phyloP scores from a whole-genome alignment of 1,284 basidiomycete genomes.

The Ustilago vetiveriae region DNA sequence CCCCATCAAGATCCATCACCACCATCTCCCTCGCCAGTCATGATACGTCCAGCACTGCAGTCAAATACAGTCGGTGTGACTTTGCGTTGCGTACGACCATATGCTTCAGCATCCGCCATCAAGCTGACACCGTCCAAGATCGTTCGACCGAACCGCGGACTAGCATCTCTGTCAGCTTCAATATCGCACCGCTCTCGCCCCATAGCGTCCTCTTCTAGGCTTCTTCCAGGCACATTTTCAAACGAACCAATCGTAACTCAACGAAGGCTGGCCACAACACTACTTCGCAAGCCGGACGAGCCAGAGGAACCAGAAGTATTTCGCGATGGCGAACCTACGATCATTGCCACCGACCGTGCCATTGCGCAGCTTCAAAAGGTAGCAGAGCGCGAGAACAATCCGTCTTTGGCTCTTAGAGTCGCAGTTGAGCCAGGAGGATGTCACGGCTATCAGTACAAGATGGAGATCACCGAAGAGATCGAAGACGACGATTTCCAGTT shows the following conservation, averaged over 20 bases:
- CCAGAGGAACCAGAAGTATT: conserved; percentile 59
- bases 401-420: conserved; percentile 76
- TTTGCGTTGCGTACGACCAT: conserved; percentile 2
- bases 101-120: conserved; percentile 6
- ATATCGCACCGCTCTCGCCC: conserved; percentile 1
- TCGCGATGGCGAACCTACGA: conserved; percentile 47
- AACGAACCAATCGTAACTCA: neutral
- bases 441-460: conserved; percentile 91
- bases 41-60: conserved; percentile 14
- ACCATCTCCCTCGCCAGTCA: conserved; percentile 9
- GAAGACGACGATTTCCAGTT: conserved; percentile 78
- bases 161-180: conserved; percentile 3
- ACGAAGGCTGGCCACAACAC: conserved; percentile 13
- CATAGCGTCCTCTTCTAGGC: neutral
- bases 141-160: neutral
- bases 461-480: conserved; percentile 75
- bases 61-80: conserved; percentile 8
- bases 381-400: conserved; percentile 71
- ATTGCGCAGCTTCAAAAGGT: conserved; percentile 53
- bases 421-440: conserved; percentile 88
- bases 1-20: neutral
- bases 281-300: conserved; percentile 45
- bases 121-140: conserved; percentile 1
- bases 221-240: neutral
- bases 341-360: conserved; percentile 60